These are phyloP conservation scores for Nicotiana noctiflora DNA, from an alignment of 257 asterid genomes.

Conservation along the genomic window DNA sequence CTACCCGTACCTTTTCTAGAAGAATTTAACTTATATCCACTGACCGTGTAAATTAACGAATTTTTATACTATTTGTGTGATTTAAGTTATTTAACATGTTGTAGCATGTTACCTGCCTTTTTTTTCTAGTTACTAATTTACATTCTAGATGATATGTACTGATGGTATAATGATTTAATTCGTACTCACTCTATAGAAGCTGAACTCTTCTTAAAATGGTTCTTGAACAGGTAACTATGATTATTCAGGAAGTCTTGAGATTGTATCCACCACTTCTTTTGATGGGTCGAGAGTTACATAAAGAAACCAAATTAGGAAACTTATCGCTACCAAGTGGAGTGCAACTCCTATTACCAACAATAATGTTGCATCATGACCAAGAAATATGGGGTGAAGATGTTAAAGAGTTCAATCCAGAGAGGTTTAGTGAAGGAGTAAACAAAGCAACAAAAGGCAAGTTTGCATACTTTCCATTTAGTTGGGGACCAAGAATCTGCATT, in stretches of 20 bases:
- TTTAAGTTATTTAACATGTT: no score
- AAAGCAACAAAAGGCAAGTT: slow-evolving; percentile 21
- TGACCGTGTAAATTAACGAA: neutral
- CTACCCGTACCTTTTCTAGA: no score
- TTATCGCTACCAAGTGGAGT: slow-evolving; percentile 15
- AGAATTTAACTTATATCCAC: no score
- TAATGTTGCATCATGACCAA: slow-evolving; percentile 17
- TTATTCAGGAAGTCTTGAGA: slow-evolving; percentile 24
- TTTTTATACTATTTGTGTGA: no score
- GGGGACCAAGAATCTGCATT: slow-evolving; percentile 27
- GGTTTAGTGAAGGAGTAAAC: slow-evolving; percentile 17
- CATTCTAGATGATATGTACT: neutral
- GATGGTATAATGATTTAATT: neutral
- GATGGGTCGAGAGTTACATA: neutral
- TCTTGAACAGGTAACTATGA: slow-evolving; percentile 19
- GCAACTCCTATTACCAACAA: slow-evolving; percentile 12
- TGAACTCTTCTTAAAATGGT: neutral
- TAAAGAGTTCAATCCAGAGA: slow-evolving; percentile 23
- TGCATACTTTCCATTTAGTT: slow-evolving; percentile 20
- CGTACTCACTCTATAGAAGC: neutral
- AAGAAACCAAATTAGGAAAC: slow-evolving; percentile 17
- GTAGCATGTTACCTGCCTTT: no score
- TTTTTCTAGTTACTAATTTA: neutral
- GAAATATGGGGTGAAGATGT: slow-evolving; percentile 30
- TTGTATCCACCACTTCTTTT: slow-evolving; percentile 15